Evolutionary conservation across 164 flowering plant genomes (phyloP).

Genomic region (Amborella trichopoda): DNA sequence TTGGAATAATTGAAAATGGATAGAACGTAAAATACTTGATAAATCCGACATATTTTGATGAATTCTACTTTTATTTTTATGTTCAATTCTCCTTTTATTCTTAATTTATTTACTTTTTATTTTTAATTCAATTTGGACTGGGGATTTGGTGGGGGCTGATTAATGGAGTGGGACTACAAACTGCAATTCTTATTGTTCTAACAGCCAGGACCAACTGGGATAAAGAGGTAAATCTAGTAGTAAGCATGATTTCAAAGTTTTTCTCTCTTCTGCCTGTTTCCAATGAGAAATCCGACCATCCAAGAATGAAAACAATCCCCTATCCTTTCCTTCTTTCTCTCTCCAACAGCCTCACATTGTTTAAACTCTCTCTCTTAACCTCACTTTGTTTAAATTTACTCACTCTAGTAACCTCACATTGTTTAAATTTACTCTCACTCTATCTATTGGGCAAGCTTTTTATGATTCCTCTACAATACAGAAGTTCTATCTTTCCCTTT

Average conservation of each 20-base stretch:
- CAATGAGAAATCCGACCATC: no score
- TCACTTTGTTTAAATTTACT: background rate
- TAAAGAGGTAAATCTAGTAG: constrained; percentile 55
- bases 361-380: background rate
- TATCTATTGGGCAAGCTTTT: background rate
- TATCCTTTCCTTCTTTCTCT: background rate
- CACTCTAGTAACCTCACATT: background rate
- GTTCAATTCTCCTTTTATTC: background rate
- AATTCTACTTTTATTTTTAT: background rate
- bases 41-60: background rate
- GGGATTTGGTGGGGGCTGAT: constrained; percentile 87
- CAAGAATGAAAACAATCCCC: no score
- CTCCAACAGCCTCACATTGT: background rate
- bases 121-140: no score
- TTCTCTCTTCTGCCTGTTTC: no score
- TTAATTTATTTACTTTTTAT: no score
- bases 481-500: no score
- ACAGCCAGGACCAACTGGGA: constrained; percentile 63
- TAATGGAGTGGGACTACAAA: constrained; percentile 49
- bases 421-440: background rate
- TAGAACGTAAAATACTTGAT: background rate
- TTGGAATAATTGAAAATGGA: no score
- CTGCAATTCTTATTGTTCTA: constrained; percentile 35
- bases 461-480: background rate
- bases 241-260: no score